These are phyloP conservation scores for Schwanniomyces vanrijiae DNA, from an alignment of 805 yeast species.

Conservation along the genomic window DNA sequence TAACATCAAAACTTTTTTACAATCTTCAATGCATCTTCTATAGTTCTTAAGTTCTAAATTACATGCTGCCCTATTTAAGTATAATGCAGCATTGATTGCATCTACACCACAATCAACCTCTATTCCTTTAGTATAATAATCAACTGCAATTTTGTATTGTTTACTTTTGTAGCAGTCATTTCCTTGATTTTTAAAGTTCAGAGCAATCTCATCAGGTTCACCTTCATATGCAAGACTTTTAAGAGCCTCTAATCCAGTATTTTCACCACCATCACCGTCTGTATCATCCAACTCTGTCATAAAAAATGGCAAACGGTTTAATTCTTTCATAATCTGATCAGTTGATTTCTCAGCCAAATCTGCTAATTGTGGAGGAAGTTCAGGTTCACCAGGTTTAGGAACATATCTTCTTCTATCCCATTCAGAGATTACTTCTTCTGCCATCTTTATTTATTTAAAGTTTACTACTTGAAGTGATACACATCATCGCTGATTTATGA, in stretches of 20 bases:
- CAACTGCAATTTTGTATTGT: conserved; percentile 73
- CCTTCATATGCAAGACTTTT: conserved; percentile 93
- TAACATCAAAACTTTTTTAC: conserved; percentile 62
- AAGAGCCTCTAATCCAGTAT: conserved; percentile 78
- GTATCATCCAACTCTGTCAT: conserved; percentile 84
- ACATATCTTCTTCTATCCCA: conserved; percentile 43
- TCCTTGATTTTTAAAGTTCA: conserved; percentile 89
- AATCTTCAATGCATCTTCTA: conserved; percentile 83
- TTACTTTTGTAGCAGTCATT: conserved; percentile 78
- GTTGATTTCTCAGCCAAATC: conserved; percentile 61
- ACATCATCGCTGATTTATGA: not conserved
- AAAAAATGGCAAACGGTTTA: conserved; percentile 87
- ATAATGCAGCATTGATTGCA: conserved; percentile 60
- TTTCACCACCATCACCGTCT: conserved; percentile 76
- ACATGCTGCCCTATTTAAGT: conserved; percentile 86
- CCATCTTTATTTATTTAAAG: not conserved
- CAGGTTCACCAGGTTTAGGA: conserved; percentile 63
- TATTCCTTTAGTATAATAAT: conserved; percentile 76
- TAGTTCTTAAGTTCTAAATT: conserved; percentile 83
- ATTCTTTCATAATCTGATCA: conserved; percentile 73
- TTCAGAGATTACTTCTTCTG: conserved; percentile 29
- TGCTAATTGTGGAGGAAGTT: conserved; percentile 78
- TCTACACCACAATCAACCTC: conserved; percentile 62
- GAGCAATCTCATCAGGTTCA: conserved; percentile 88
- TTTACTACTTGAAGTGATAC: not conserved